A percentile compares a stretch with the other conserved stretches of the same genome.
Conservation (phyloP, 2,329 filamentous ascomycete species). For the Clonostachys solani region DNA sequence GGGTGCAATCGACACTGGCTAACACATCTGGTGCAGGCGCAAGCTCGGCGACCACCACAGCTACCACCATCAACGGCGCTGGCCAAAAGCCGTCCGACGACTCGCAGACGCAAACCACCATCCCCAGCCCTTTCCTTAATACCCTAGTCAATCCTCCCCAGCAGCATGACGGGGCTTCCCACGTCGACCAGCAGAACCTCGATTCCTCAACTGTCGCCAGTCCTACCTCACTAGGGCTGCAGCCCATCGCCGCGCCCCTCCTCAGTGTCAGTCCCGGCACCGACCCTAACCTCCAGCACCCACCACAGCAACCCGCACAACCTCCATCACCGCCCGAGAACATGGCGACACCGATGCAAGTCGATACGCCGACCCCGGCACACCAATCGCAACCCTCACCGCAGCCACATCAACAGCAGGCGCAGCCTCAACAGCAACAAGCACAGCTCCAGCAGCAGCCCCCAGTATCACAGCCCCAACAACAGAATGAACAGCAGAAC, state of each 20-base stretch:
- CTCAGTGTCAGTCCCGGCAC: conserved; percentile 31
- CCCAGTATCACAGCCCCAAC: conserved; percentile 13
- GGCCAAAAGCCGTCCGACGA: background rate
- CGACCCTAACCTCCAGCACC: conserved; percentile 25
- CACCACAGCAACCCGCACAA: conserved; percentile 27
- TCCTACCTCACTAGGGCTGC: conserved; percentile 14
- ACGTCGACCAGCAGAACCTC: conserved; percentile 9
- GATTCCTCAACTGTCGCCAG: conserved; percentile 6
- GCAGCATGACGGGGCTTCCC: conserved; percentile 34
- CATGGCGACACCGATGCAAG: background rate
- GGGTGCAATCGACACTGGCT: background rate
- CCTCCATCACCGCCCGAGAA: conserved; percentile 5
- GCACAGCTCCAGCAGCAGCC: conserved; percentile 14
- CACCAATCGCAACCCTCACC: background rate
- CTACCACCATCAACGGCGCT: background rate
- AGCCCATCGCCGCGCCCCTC: conserved; percentile 11
- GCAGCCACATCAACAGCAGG: conserved; percentile 5
- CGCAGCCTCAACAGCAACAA: conserved; percentile 13
- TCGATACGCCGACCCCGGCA: background rate
- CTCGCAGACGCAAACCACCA: conserved; percentile 48
- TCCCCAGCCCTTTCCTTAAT: conserved; percentile 74
- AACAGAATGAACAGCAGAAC: conserved; percentile 18
- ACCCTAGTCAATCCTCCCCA: conserved; percentile 67
- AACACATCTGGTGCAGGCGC: background rate
- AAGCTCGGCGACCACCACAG: background rate